A percentile compares a stretch with the other conserved stretches of the same genome.
Conservation (phyloP, 1,284 basidiomycete genomes). For the Takashimella koratensis region DNA sequence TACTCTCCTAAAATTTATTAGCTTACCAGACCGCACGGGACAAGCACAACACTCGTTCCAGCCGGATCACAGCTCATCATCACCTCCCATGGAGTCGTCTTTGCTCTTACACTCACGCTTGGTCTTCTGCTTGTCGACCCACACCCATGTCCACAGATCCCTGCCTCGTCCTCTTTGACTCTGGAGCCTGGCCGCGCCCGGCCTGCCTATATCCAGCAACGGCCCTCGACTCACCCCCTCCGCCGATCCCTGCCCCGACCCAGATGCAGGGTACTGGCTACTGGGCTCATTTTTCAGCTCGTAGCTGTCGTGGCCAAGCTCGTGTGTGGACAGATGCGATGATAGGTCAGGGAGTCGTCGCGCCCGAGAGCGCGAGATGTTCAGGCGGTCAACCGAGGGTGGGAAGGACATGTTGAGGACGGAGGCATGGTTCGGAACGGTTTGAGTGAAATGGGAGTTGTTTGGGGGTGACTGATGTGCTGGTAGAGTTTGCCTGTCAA, state of each 20-base stretch:
- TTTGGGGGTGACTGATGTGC: neutral
- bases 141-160: slow-evolving; percentile 26
- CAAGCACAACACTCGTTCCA: slow-evolving; percentile 4
- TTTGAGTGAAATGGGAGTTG: too few relatives aligned
- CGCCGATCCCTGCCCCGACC: neutral
- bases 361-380: neutral
- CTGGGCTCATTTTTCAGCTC: too few relatives aligned
- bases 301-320: too few relatives aligned
- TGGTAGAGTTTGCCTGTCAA: too few relatives aligned
- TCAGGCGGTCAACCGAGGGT: neutral
- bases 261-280: too few relatives aligned
- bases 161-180: slow-evolving; percentile 3
- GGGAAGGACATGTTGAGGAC: neutral
- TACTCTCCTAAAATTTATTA: neutral
- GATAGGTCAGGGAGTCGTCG: too few relatives aligned
- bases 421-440: neutral
- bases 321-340: too few relatives aligned
- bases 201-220: slow-evolving; percentile 23
- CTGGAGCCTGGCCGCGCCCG: slow-evolving; percentile 19
- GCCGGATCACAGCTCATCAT: too few relatives aligned
- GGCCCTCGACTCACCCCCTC: neutral
- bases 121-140: slow-evolving; percentile 12
- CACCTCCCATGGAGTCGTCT: too few relatives aligned
- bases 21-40: too few relatives aligned
- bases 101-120: neutral